phyloP scores from a whole-genome alignment of 441 rosid species.

The Erodium chrysanthum region DNA sequence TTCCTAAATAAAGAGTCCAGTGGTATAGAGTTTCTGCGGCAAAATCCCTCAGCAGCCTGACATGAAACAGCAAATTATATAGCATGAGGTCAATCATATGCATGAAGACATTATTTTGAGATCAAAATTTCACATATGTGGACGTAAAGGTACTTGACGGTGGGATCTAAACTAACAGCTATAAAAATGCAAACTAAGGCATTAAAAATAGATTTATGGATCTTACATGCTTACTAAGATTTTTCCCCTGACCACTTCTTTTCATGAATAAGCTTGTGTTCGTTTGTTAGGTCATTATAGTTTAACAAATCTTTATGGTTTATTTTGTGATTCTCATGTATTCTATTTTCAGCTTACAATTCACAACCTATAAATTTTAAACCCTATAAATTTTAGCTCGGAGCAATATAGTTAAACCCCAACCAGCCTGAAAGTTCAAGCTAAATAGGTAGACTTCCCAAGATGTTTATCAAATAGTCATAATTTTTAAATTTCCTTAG shows the following conservation, averaged over 20 bases:
- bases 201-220: too few species aligned
- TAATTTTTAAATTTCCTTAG: too few species aligned
- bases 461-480: too few species aligned
- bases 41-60: constrained; percentile 93
- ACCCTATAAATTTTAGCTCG: too few species aligned
- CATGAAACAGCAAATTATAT: constrained; percentile 17
- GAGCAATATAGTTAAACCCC: too few species aligned
- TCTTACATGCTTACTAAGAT: background rate
- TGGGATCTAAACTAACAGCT: background rate
- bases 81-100: constrained; percentile 6
- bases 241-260: background rate
- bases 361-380: too few species aligned
- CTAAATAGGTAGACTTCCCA: too few species aligned
- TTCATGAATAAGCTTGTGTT: background rate
- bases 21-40: constrained; percentile 64
- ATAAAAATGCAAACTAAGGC: background rate
- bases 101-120: background rate
- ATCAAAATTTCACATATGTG: background rate
- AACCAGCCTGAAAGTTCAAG: too few species aligned
- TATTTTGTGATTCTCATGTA: too few species aligned
- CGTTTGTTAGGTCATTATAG: too few species aligned
- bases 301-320: too few species aligned
- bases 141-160: background rate
- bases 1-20: constrained; percentile 52
- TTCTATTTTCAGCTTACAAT: too few species aligned